Conservation (phyloP, 345 rosid species). For the Trapa incisa region DNA sequence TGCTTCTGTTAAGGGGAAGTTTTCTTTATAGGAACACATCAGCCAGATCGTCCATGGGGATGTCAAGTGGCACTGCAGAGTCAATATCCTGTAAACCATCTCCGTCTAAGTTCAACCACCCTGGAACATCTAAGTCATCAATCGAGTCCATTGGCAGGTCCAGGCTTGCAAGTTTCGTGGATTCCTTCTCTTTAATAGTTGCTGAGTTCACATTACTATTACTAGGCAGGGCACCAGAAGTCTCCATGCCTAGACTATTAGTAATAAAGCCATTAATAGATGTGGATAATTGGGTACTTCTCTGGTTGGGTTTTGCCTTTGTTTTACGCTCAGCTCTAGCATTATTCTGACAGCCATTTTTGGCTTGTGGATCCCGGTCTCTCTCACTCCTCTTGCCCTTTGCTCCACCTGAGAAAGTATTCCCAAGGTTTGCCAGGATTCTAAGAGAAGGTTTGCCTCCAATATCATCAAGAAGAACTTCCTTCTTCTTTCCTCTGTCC, state of each 20-base stretch:
- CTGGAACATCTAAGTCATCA: constrained; percentile 28
- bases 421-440: constrained; percentile 18
- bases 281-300: constrained; percentile 28
- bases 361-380: constrained; percentile 14
- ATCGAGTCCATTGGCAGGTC: constrained; percentile 23
- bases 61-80: constrained; percentile 25
- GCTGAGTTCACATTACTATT: constrained; percentile 11
- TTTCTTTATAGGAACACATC: constrained; percentile 23
- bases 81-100: constrained; percentile 37
- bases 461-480: constrained; percentile 37
- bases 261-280: constrained; percentile 24
- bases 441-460: constrained; percentile 27
- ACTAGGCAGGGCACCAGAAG: constrained; percentile 1
- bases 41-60: constrained; percentile 55
- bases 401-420: constrained; percentile 21
- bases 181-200: constrained; percentile 18
- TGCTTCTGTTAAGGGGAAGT: not conserved
- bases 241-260: constrained; percentile 15
- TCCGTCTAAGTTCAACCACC: constrained; percentile 31
- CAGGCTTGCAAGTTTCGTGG: constrained; percentile 11
- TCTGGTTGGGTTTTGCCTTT: constrained; percentile 48
- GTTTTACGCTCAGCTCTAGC: constrained; percentile 36
- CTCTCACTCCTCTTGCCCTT: constrained; percentile 58
- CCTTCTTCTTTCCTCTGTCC: constrained; percentile 44
- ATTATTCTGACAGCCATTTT: constrained; percentile 23